These are phyloP conservation scores for Mortierella sp. DNA, from an alignment of 371 early-diverging fungal genomes.

Conservation along the genomic window DNA sequence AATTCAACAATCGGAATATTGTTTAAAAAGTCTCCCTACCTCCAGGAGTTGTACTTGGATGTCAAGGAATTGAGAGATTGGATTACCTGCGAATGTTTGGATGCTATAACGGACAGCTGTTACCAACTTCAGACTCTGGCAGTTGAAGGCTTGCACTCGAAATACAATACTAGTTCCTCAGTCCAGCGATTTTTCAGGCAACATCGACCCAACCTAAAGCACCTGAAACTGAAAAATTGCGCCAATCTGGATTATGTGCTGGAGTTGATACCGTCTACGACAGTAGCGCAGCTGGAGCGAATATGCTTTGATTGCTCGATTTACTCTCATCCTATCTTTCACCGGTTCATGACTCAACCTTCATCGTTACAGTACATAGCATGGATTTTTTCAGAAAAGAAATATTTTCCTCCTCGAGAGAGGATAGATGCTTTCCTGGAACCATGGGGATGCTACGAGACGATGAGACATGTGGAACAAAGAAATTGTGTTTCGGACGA, in stretches of 20 bases:
- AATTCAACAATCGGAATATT: constrained; percentile 1
- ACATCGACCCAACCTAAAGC: constrained; percentile 1
- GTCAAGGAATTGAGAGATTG: neutral
- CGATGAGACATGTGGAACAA: constrained; percentile 32
- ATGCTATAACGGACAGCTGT: constrained; percentile 29
- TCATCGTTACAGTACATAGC: constrained; percentile 11
- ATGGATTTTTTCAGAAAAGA: constrained; percentile 1
- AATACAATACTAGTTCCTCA: neutral
- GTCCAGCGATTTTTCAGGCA: constrained; percentile 25
- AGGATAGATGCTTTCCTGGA: constrained; percentile 18
- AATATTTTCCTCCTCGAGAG: neutral
- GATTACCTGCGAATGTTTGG: constrained; percentile 3
- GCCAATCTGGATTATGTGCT: constrained; percentile 3
- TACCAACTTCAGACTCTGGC: neutral
- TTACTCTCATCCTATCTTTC: constrained; percentile 12
- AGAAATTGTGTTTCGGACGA: neutral
- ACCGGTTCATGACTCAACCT: constrained; percentile 16
- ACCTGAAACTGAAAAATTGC: constrained; percentile 7
- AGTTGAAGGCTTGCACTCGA: neutral
- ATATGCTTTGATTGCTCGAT: constrained; percentile 12
- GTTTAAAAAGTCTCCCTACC: constrained; percentile 20
- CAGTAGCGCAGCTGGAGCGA: neutral
- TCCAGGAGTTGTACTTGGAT: constrained; percentile 17
- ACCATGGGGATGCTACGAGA: constrained; percentile 30
- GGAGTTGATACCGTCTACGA: constrained; percentile 15